Evolutionary conservation across 495 filamentous ascomycete genomes (phyloP).

Genomic region (Ramalina peruviana): DNA sequence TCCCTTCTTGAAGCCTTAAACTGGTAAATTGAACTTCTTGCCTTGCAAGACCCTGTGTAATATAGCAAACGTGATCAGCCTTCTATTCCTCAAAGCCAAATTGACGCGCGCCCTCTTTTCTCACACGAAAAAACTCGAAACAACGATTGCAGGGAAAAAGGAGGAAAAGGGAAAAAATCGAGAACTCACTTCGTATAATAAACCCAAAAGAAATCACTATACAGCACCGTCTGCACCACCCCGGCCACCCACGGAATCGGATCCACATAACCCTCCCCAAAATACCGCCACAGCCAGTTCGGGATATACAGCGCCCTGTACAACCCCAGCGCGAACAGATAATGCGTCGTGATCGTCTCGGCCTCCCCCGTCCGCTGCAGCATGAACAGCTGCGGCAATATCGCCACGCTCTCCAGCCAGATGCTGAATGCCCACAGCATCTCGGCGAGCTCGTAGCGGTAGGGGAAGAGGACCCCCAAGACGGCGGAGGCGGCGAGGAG

Average conservation of each 20-base stretch:
- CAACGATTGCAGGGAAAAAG: too few relatives aligned
- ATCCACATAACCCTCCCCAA: slow-evolving; percentile 61
- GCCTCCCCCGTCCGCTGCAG: slow-evolving; percentile 93
- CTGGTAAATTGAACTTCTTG: slow-evolving; percentile 76
- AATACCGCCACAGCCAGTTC: slow-evolving; percentile 91
- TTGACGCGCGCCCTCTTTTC: too few relatives aligned
- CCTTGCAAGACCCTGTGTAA: slow-evolving; percentile 58
- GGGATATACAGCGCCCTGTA: slow-evolving; percentile 95
- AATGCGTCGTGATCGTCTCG: slow-evolving; percentile 95
- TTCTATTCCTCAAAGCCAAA: too few relatives aligned
- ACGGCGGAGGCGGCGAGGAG: slow-evolving; percentile 66
- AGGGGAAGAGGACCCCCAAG: slow-evolving; percentile 72
- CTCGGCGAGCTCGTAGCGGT: slow-evolving; percentile 57
- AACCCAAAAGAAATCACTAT: slow-evolving; percentile 99
- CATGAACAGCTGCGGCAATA: slow-evolving; percentile 95
- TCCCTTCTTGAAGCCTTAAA: slow-evolving; percentile 30
- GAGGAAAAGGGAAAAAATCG: not conserved
- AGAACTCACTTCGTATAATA: slow-evolving; percentile 79
- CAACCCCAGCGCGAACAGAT: slow-evolving; percentile 84
- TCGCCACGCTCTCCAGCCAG: slow-evolving; percentile 93
- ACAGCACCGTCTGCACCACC: slow-evolving; percentile 82
- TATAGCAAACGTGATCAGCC: slow-evolving; percentile 9
- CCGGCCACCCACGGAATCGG: slow-evolving; percentile 75
- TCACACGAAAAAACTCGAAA: too few relatives aligned
- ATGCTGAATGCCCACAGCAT: slow-evolving; percentile 95